Conservation (phyloP, 2,329 filamentous ascomycete genomes). For the Aspergillus uvarum region DNA sequence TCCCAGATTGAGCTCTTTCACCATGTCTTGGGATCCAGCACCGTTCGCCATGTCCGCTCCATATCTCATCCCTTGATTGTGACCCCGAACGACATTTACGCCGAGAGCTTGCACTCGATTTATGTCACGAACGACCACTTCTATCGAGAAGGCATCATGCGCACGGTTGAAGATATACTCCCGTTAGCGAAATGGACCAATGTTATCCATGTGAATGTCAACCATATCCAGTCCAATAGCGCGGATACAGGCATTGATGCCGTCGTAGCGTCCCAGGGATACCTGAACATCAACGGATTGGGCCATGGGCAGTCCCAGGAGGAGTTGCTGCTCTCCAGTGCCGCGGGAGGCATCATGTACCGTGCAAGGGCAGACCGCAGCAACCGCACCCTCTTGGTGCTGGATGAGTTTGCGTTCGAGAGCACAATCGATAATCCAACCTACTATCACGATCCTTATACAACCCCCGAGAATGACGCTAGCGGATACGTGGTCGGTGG, state of each 20-base stretch:
- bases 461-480: constrained; percentile 43
- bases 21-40: constrained; percentile 48
- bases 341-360: constrained; percentile 50
- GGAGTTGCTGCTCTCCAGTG: constrained; percentile 40
- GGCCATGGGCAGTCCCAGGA: constrained; percentile 47
- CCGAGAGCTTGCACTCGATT: constrained; percentile 49
- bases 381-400: constrained; percentile 41
- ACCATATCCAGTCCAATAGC: constrained; percentile 22
- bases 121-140: constrained; percentile 63
- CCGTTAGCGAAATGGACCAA: constrained; percentile 50
- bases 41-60: constrained; percentile 52
- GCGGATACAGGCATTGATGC: constrained; percentile 43
- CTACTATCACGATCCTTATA: constrained; percentile 58
- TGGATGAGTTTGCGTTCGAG: constrained; percentile 47
- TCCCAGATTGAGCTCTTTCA: constrained; percentile 61
- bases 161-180: constrained; percentile 50
- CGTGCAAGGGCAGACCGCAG: constrained; percentile 30
- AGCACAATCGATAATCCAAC: constrained; percentile 57
- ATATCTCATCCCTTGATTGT: constrained; percentile 54
- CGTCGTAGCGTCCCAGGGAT: constrained; percentile 43
- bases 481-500: constrained; percentile 58
- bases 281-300: constrained; percentile 60
- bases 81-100: constrained; percentile 61
- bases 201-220: constrained; percentile 48
- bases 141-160: constrained; percentile 51